phyloP scores from a whole-genome alignment of 2,329 filamentous ascomycete genomes.

The Pyricularia pennisetigena region DNA sequence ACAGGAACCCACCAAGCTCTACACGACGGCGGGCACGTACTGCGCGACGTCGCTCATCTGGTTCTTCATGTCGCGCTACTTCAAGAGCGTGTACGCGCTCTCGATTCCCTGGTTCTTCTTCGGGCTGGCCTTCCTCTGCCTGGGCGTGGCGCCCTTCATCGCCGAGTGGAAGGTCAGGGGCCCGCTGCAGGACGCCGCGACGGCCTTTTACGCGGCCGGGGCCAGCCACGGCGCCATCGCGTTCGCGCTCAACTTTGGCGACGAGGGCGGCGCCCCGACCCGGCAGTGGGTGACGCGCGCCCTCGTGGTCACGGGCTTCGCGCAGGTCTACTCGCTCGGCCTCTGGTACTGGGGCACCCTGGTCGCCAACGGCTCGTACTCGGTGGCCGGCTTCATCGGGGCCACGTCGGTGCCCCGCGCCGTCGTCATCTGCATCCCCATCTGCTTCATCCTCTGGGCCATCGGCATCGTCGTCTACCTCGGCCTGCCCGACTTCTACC shows the following conservation, averaged over 20 bases:
- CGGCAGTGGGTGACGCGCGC: conserved; percentile 59
- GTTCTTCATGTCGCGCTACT: conserved; percentile 52
- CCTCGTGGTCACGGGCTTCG: conserved; percentile 55
- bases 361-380: conserved; percentile 20
- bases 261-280: conserved; percentile 42
- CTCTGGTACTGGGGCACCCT: conserved; percentile 59
- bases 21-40: conserved; percentile 50
- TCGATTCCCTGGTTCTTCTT: conserved; percentile 54
- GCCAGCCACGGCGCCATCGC: not conserved
- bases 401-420: not conserved
- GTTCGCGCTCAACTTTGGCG: not conserved
- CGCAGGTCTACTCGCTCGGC: conserved; percentile 54
- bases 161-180: not conserved
- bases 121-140: conserved; percentile 49
- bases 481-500: conserved; percentile 25
- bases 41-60: conserved; percentile 46
- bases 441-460: conserved; percentile 12
- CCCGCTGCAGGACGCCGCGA: not conserved
- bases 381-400: not conserved
- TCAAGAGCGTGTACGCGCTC: conserved; percentile 47
- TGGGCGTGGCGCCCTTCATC: conserved; percentile 50
- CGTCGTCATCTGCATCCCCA: not conserved
- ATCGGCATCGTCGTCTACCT: conserved; percentile 16
- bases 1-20: conserved; percentile 29
- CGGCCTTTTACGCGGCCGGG: not conserved